Evolutionary conservation across 2,329 filamentous ascomycete genomes (phyloP), one percentile per base, ranked within the genome.

Genomic region (Colletotrichum graminicola): DNA sequence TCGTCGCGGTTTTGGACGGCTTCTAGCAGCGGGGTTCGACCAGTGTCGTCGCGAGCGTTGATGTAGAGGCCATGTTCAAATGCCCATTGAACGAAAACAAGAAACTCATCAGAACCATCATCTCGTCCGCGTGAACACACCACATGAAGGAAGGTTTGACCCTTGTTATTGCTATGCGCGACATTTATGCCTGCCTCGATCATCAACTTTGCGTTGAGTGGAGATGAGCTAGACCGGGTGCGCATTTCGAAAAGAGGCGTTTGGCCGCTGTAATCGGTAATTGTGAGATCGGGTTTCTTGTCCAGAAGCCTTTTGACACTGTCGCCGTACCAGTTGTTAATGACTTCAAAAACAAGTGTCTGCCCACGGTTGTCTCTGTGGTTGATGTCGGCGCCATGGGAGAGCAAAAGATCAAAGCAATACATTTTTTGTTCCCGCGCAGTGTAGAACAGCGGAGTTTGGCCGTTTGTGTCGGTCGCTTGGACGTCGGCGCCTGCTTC

Each of bases 1-100:
- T 2, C 0, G 2, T 34, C 0, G 0, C 0, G 16, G 8, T 0
- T 1, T 8, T 8, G 5, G 5, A 18, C 56, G 2, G 39, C 56
- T 0, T 45, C 26, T 21, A 60, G 18, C 1, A 63, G 26, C 2
- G 45, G 61, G 1, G 61, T 63, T 14, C 49, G 62, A 21, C 62
- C 10, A 11, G 36, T 32, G 8, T 56, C 0, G 29, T 64, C 62
- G 2, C 29, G 18, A 11, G n/a, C 16, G 7, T 56, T n/a, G 1
- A 56, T 3, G 10, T 64, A 14, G 12, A 47, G 12, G 6, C 62
- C 62, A 1, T 29, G 26, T 2, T 32, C n/a, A 26, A 64, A 1
- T 10, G 29, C 23, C 2, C 1, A 3, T 14, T 34, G 1, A 2
- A 39, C 8, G 11, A 10, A 16, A 0, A 1, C 29, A 3, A n/a